phyloP scores from a whole-genome alignment of 2,329 filamentous ascomycete species.

The Colletotrichum sp. region DNA sequence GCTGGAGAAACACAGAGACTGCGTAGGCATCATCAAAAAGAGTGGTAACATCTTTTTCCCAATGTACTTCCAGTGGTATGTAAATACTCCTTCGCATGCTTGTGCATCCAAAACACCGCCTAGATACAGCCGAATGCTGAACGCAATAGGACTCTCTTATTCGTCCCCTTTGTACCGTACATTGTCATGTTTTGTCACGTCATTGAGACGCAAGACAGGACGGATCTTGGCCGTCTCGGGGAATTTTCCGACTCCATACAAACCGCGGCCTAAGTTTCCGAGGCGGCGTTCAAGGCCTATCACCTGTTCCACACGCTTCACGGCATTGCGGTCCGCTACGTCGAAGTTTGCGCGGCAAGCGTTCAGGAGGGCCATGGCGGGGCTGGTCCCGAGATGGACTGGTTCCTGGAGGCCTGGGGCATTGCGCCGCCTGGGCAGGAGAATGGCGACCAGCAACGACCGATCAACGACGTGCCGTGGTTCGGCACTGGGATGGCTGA shows the following conservation, averaged over 20 bases:
- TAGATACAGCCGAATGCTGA: fast-evolving
- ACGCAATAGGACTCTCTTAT: conserved; percentile 43
- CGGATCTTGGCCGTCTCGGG: conserved; percentile 50
- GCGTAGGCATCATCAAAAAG: conserved; percentile 40
- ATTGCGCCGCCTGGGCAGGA: conserved; percentile 29
- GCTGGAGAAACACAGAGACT: conserved; percentile 43
- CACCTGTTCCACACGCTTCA: conserved; percentile 63
- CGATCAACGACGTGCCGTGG: background rate
- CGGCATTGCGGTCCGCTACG: conserved; percentile 54
- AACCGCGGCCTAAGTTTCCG: conserved; percentile 44
- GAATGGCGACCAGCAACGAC: background rate
- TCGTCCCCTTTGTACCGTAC: conserved; percentile 58
- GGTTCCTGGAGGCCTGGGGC: conserved; percentile 56
- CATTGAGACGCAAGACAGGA: conserved; percentile 46
- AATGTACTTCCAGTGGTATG: conserved; percentile 46
- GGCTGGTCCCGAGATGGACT: conserved; percentile 46
- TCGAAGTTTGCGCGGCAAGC: too few species aligned
- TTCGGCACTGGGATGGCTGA: background rate
- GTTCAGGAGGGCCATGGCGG: conserved; percentile 29
- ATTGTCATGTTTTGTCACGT: conserved; percentile 57
- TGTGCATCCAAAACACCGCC: fast-evolving
- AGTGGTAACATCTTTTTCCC: conserved; percentile 38
- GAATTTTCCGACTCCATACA: conserved; percentile 57
- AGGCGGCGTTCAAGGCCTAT: conserved; percentile 58
- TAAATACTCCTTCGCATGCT: fast-evolving